Base-by-base conservation (phyloP, 2,329 filamentous ascomycete species). In the Zymoseptoria passerinii region DNA sequence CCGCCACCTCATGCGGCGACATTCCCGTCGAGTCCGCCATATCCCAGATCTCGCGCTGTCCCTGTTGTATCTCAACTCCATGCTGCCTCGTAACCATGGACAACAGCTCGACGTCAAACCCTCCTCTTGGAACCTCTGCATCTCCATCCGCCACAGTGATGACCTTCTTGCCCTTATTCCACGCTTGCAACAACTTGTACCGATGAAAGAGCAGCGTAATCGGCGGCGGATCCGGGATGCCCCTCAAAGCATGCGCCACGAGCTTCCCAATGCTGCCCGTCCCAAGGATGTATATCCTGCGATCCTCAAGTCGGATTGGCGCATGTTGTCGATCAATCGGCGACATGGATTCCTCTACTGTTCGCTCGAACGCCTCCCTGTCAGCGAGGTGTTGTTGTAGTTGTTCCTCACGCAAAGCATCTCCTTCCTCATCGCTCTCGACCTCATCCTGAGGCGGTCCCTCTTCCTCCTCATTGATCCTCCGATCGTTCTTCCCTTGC, bases 181-280 rank as follows among this genome's bases (percentile, higher is more conserved):
- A 85, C 9, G 71, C 67, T 13, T 73, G 71, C 44, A 80, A 61
- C 18, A 75, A 63, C 2, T 71, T 67, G 40, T 72, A 72, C 40
- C 77, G 80, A 68, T 91, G 88, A 40, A 95, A 80, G n/a, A 96
- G 80, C 5, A 96, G 79, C 0, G 90, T 92, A 44, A 96, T 81
- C 0, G 88, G 88, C 4, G 90, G 89, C 2, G 81, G 80, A 19
- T 82, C 74, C 7, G 79, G 77, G 8, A 84, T 76, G 19, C 81
- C 79, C 20, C 83, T 81, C 9, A 96, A 77, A 20, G 84, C 83
- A 69, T 87, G 85, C 27, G 92, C 90, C 63, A 92, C 83, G 27
- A 96, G 82, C 50, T 84, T 84, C 13, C 91, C 92, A 10, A 96
- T 78, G 69, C 90, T 95, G 40, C 92, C 92, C 9, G 88, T 71